These are phyloP conservation scores for Leptodontidium sp. DNA, from an alignment of 2,329 filamentous ascomycete genomes.

Conservation along the genomic window DNA sequence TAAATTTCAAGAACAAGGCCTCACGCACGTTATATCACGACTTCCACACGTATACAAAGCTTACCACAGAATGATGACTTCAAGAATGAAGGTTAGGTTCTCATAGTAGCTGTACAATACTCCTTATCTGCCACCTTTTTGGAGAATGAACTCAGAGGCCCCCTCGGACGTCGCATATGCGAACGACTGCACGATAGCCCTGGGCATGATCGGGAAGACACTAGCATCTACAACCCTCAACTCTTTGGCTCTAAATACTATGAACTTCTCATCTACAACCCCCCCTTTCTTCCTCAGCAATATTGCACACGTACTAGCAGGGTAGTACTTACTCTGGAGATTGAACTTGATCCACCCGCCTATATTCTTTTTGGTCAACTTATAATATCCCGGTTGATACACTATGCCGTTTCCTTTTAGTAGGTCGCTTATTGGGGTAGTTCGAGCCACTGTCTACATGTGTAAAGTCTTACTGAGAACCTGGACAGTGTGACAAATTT, in stretches of 20 bases:
- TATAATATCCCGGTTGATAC: not conserved
- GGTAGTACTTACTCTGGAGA: not conserved
- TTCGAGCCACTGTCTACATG: not conserved
- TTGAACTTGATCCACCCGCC: not conserved
- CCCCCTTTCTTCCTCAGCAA: slow-evolving; percentile 24
- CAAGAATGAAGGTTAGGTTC: too few species aligned
- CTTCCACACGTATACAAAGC: too few species aligned
- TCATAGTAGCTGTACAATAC: too few species aligned
- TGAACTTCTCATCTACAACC: slow-evolving; percentile 30
- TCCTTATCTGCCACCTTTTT: too few species aligned
- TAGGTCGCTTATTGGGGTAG: too few species aligned
- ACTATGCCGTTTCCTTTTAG: not conserved
- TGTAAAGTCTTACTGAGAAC: not conserved
- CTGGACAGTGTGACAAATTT: too few species aligned
- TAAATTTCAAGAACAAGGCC: too few species aligned
- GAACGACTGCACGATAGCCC: not conserved
- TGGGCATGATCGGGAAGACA: not conserved
- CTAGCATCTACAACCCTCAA: slow-evolving; percentile 13
- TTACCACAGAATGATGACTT: too few species aligned
- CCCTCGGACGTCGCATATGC: too few species aligned
- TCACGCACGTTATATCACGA: too few species aligned
- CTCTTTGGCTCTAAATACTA: slow-evolving; percentile 26
- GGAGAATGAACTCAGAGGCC: too few species aligned
- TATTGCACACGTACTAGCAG: slow-evolving; percentile 28
- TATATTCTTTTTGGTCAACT: not conserved